Evolutionary conservation across 768 basidiomycete species (phyloP).

Genomic region (Leccinum uliginosum): DNA sequence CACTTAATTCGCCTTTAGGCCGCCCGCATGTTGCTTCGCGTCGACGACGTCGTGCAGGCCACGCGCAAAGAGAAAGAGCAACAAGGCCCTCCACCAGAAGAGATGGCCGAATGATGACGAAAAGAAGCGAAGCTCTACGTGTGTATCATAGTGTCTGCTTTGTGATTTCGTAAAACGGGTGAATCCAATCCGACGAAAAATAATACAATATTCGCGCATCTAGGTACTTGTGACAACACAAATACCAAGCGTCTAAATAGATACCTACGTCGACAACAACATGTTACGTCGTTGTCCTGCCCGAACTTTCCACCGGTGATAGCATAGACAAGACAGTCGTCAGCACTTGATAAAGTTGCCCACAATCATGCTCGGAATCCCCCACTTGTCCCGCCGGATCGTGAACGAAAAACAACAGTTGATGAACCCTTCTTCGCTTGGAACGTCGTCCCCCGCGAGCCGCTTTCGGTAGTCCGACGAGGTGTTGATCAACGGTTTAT

Average conservation of each 20-base stretch:
- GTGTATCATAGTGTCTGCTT: no score
- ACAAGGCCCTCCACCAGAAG: not conserved
- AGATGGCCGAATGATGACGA: not conserved
- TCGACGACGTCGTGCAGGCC: not conserved
- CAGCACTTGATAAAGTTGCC: constrained; percentile 81
- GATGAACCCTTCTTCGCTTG: constrained; percentile 69
- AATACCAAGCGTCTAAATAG: no score
- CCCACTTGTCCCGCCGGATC: constrained; percentile 79
- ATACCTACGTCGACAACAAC: no score
- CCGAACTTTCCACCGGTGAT: no score
- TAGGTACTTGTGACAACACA: not conserved
- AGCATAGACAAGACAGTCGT: constrained; percentile 1
- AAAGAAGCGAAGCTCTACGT: not conserved
- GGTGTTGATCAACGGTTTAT: constrained; percentile 59
- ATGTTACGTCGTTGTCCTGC: no score
- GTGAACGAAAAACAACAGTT: constrained; percentile 92
- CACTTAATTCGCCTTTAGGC: not conserved
- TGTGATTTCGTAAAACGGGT: not conserved
- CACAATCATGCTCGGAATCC: constrained; percentile 87
- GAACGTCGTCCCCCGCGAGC: constrained; percentile 23
- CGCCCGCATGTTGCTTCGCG: not conserved
- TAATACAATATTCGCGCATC: not conserved
- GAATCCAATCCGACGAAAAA: not conserved
- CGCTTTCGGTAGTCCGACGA: constrained; percentile 26
- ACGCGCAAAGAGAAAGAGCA: not conserved